Evolutionary conservation across 805 yeast genomes (phyloP), one percentile per base, ranked within the genome.

Genomic region (Candida anglica): DNA sequence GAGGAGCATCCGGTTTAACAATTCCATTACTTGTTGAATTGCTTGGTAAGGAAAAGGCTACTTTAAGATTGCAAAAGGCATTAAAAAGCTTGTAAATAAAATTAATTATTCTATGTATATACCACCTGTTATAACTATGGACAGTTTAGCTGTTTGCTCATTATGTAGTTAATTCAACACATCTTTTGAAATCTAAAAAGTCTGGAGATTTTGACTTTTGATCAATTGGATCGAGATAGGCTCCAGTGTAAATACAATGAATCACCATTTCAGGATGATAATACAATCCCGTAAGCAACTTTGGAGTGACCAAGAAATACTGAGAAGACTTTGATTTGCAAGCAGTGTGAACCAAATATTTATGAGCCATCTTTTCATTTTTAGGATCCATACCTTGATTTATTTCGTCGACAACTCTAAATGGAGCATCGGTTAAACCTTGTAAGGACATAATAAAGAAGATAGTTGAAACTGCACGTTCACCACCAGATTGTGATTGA

Each of bases 311-410:
- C 52, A 93, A 67, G 52, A 93, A 88, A 53, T 88, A 91, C 52
- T 93, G 98, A 2, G 94, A 78, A 56, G 41, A 70, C 46, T 40
- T 73, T 6, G 49, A 50, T 25, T 45, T 42, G 52, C 96, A 86
- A 0, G 97, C 91, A 30, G 83, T 79, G 36, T 83, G 79, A 1
- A 91, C 96, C 71, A 93, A 79, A 41, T 86, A 76, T 41, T 76
- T 74, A 53, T 91, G 96, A 2, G 93, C 89, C 62, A 77, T 70
- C 41, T 89, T 75, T 58, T 93, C 98, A 52, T 93, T 93, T 40
- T 76, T 76, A 9, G 94, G 84, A 61, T 93, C 99, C 98, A 93
- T 89, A 45, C 98, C 99, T 63, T 93, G 99, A 55, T 93, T 93
- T 42, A 93, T 94, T 66, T 93, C 99, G 60, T 93, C 99, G 6